Conservation (phyloP, 352 stramenopile species). For the Pythium phragmiticola region DNA sequence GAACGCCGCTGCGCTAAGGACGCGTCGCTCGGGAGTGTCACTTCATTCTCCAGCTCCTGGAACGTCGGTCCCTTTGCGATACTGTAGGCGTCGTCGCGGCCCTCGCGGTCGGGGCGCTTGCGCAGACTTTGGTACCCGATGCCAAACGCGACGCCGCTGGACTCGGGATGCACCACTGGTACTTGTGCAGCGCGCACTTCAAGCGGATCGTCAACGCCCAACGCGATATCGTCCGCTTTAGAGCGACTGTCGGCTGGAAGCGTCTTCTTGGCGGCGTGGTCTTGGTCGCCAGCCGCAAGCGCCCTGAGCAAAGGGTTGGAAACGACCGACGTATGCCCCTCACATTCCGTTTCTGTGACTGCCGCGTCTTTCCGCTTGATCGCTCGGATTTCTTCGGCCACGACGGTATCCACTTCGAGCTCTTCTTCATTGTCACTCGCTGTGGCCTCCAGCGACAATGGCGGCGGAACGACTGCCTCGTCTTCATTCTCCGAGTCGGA, state of each 20-base stretch:
- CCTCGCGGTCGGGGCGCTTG: constrained; percentile 26
- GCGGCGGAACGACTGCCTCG: constrained; percentile 4
- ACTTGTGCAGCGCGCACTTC: constrained; percentile 9
- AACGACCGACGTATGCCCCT: background rate
- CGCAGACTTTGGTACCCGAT: constrained; percentile 61
- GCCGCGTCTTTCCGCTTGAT: background rate
- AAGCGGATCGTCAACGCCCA: constrained; percentile 10
- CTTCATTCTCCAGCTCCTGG: constrained; percentile 25
- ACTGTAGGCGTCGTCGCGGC: constrained; percentile 9
- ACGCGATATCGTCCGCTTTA: constrained; percentile 14
- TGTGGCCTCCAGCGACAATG: background rate
- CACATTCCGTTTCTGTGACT: background rate
- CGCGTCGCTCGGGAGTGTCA: constrained; percentile 16
- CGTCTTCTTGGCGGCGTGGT: background rate
- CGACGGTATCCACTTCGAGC: constrained; percentile 25
- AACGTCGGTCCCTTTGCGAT: constrained; percentile 41
- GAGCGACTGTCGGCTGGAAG: constrained; percentile 6
- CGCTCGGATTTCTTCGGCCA: constrained; percentile 22
- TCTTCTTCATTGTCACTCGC: constrained; percentile 22
- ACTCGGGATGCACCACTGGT: constrained; percentile 18
- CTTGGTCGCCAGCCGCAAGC: background rate
- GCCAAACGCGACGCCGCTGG: constrained; percentile 37
- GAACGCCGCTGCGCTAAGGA: constrained; percentile 13
- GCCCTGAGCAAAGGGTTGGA: constrained; percentile 15
- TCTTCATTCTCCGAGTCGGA: constrained; percentile 19